phyloP scores from a whole-genome alignment of 768 basidiomycete genomes.

The Tylopilus subfusipes region DNA sequence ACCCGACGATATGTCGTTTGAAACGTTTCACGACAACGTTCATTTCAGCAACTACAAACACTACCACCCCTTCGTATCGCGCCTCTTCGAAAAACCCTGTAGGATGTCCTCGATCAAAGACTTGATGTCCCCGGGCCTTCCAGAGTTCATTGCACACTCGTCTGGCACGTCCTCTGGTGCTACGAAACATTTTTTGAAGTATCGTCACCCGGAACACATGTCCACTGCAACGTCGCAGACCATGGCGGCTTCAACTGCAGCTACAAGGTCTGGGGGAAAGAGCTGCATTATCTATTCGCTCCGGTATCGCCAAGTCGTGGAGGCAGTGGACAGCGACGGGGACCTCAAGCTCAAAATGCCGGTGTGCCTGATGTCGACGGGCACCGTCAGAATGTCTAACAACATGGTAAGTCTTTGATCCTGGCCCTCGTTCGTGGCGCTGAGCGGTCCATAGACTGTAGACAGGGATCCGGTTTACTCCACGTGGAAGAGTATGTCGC shows the following conservation, averaged over 20 bases:
- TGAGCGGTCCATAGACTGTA: constrained; percentile 11
- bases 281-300: constrained; percentile 25
- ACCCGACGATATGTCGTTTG: constrained; percentile 1
- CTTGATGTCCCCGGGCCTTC: constrained; percentile 21
- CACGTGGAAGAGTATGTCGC: constrained; percentile 2
- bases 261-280: constrained; percentile 10
- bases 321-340: constrained; percentile 4
- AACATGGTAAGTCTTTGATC: constrained; percentile 10
- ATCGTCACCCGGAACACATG: constrained; percentile 21
- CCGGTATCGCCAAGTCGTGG: constrained; percentile 10
- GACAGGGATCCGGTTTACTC: constrained; percentile 11
- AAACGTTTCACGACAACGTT: constrained; percentile 16
- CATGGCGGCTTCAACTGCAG: constrained; percentile 12
- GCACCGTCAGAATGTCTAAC: constrained; percentile 20
- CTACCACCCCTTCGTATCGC: constrained; percentile 20
- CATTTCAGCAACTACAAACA: constrained; percentile 14
- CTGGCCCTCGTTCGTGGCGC: background rate
- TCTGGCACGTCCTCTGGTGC: constrained; percentile 16
- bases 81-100: constrained; percentile 21
- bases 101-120: constrained; percentile 16
- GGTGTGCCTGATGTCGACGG: constrained; percentile 22
- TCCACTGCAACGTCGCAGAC: constrained; percentile 11
- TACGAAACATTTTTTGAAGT: constrained; percentile 19
- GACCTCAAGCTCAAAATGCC: constrained; percentile 13
- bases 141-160: constrained; percentile 23